Base-by-base conservation (phyloP, 2,329 filamentous ascomycete species). In the Fusarium continuum region DNA sequence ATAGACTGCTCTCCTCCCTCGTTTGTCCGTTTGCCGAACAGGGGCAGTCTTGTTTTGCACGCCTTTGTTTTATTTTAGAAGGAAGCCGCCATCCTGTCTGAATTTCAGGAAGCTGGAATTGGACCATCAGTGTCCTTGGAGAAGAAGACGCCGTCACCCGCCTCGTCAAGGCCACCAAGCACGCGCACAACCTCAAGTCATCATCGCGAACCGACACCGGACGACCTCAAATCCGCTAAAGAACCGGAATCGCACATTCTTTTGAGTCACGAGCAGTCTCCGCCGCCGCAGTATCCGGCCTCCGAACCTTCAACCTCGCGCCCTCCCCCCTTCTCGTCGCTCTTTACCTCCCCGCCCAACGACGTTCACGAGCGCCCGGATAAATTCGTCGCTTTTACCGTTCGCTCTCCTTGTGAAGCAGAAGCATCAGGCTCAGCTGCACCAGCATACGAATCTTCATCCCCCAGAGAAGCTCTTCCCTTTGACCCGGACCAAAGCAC, bases 301-400 rank as follows among this genome's bases (percentile, higher is more conserved):
- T 83, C 83, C 52, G 84, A 86, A 74, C 78, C 82, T 29, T 84
- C 80, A 55, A 78, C 79, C 55, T 82, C 81, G 44, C 79, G 78
- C 35, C 85, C 84, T 52, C 86, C 85, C 60, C 82, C 86, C 26
- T 88, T 88, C 71, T 87, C 83, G 54, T 87, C 85, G 57, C 82
- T 88, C 75, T 87, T 84, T 74, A 77, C 78, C 34, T 77, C 77
- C 63, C 61, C 67, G 34, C 47, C 61, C 16, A 64, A 68, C 59
- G 75, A 79, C 73, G 73, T 75, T 53, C 74, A 73, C 60, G 76
- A 78, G 61, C 64, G 70, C 45, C 65, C 72, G 46, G 67, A 67
- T 55, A 73, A 75, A 71, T 69, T 71, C 40, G 68, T 73, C 60
- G 68, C 74, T 57, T 71, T 72, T 31, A 72, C 72, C 48, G 68